Percentiles rank a stretch among this genome's conserved stretches.
Conservation (phyloP, 2,329 filamentous ascomycete species). For the Pyricularia grisea region DNA sequence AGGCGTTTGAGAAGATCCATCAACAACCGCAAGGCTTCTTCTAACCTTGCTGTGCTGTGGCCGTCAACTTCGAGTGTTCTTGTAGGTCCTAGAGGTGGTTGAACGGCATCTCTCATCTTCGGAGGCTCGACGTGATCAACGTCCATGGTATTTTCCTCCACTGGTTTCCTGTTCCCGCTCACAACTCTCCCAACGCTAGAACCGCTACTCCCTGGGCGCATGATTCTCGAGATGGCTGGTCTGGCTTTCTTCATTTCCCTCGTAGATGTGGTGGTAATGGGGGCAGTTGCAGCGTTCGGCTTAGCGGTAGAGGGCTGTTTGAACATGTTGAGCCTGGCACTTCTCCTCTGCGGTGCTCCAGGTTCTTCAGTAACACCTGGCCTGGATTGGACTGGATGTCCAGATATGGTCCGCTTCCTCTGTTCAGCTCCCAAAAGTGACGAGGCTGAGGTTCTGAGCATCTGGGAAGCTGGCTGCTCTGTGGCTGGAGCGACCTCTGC, state of each 20-base stretch:
- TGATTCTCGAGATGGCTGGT: constrained; percentile 56
- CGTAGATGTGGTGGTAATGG: constrained; percentile 49
- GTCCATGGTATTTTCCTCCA: constrained; percentile 58
- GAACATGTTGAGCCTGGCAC: constrained; percentile 60
- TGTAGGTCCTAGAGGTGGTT: constrained; percentile 22
- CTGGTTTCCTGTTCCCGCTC: constrained; percentile 77
- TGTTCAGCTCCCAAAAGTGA: constrained; percentile 39
- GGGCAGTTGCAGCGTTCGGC: constrained; percentile 46
- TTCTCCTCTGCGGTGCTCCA: constrained; percentile 56
- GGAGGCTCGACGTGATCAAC: constrained; percentile 55
- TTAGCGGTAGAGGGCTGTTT: constrained; percentile 57
- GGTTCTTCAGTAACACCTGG: constrained; percentile 49
- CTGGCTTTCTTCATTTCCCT: constrained; percentile 79
- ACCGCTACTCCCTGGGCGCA: constrained; percentile 56
- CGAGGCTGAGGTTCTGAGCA: constrained; percentile 27
- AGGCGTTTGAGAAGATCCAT: constrained; percentile 76
- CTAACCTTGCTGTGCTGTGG: constrained; percentile 41
- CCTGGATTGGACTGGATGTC: constrained; percentile 53
- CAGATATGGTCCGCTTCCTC: constrained; percentile 87
- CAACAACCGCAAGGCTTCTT: constrained; percentile 68
- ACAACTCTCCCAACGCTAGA: constrained; percentile 77
- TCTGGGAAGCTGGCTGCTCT: constrained; percentile 27
- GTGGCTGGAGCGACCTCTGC: constrained; percentile 15
- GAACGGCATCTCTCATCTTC: constrained; percentile 32
- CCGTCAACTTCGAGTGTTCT: constrained; percentile 42